phyloP scores from a whole-genome alignment of 768 basidiomycete species.

The Mycena polygramma region DNA sequence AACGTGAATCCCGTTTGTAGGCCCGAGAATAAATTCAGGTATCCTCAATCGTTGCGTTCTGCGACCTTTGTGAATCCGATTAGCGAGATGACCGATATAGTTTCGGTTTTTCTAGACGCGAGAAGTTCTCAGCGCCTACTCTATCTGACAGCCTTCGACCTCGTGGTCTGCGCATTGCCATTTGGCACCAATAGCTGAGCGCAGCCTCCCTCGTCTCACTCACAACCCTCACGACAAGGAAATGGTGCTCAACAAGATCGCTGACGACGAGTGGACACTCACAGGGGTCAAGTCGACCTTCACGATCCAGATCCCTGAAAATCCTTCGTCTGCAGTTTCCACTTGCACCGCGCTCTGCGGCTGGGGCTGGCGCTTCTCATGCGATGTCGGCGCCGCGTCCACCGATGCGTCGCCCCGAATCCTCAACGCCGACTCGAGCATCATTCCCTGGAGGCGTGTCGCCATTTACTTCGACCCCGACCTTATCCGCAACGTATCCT shows the following conservation, averaged over 20 bases:
- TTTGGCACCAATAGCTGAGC: no score
- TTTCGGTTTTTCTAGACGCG: not conserved
- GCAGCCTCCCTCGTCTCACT: no score
- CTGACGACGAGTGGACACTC: slow-evolving; percentile 29
- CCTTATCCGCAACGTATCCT: slow-evolving; percentile 11
- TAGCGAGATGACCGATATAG: no score
- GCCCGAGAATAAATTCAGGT: no score
- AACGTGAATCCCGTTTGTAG: no score
- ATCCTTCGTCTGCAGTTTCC: not conserved
- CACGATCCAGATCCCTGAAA: slow-evolving; percentile 10
- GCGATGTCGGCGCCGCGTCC: not conserved
- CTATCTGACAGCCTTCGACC: not conserved
- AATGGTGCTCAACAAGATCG: slow-evolving; percentile 20
- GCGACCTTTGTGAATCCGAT: no score
- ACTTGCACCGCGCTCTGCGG: slow-evolving; percentile 12
- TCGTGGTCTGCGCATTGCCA: not conserved
- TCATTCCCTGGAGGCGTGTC: not conserved
- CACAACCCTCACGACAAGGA: not conserved
- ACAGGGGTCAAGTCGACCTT: slow-evolving; percentile 31
- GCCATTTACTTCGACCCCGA: slow-evolving; percentile 21
- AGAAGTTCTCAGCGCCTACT: not conserved
- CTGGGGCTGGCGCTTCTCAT: slow-evolving; percentile 26
- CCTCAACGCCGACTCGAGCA: not conserved
- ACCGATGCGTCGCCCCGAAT: not conserved
- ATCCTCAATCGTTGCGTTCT: no score